Percentiles rank a stretch among this genome's conserved stretches.
phyloP scores from a whole-genome alignment of 495 filamentous ascomycete species.

The Talaromyces proteolyticus region DNA sequence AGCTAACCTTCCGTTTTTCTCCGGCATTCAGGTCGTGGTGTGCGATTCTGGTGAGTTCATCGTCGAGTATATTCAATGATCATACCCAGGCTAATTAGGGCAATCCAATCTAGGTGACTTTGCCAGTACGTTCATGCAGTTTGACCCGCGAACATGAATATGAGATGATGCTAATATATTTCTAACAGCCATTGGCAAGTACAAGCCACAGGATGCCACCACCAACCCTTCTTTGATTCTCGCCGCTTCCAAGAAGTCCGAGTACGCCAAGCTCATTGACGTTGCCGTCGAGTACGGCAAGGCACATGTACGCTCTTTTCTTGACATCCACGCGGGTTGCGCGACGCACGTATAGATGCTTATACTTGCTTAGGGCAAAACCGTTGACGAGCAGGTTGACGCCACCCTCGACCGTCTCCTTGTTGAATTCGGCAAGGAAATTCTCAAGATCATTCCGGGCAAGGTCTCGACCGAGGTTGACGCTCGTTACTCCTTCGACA shows the following conservation, averaged over 20 bases:
- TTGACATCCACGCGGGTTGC: not conserved
- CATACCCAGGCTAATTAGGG: not conserved
- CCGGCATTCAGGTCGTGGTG: slow-evolving; percentile 66
- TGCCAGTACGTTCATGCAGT: slow-evolving; percentile 53
- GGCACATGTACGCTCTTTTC: slow-evolving; percentile 46
- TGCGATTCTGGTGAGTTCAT: slow-evolving; percentile 82
- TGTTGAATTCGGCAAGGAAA: slow-evolving; percentile 96
- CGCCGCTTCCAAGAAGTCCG: slow-evolving; percentile 94
- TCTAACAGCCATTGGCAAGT: slow-evolving; percentile 84
- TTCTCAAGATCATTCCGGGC: slow-evolving; percentile 92
- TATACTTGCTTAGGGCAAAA: slow-evolving; percentile 31
- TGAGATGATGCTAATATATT: slow-evolving; percentile 11
- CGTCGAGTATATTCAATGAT: not conserved
- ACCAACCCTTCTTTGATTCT: slow-evolving; percentile 99
- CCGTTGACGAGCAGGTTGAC: slow-evolving; percentile 71
- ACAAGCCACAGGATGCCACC: slow-evolving; percentile 99
- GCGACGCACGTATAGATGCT: not conserved
- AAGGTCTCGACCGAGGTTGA: slow-evolving; percentile 99
- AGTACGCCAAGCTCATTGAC: slow-evolving; percentile 92
- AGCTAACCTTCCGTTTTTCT: slow-evolving; percentile 15
- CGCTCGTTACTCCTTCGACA: slow-evolving; percentile 93
- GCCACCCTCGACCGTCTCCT: slow-evolving; percentile 85
- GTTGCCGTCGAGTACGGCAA: slow-evolving; percentile 81
- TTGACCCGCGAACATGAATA: not conserved
- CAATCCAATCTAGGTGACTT: slow-evolving; percentile 57